These are phyloP conservation scores for Amesomyces nigricolor DNA, from an alignment of 2,329 filamentous ascomycete genomes.

Conservation along the genomic window DNA sequence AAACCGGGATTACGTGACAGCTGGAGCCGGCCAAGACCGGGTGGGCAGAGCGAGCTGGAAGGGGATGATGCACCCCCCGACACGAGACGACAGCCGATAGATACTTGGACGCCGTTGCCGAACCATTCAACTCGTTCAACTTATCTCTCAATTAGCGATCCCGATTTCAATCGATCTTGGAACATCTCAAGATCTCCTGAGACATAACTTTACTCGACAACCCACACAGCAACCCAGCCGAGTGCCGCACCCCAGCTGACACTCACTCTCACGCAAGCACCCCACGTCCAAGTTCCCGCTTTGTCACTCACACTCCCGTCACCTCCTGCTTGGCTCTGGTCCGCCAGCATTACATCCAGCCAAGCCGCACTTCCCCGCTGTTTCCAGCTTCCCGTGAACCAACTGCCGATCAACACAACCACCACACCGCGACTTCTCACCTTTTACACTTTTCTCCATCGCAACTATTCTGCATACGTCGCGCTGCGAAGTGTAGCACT, in stretches of 20 bases:
- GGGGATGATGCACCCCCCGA: slow-evolving; percentile 13
- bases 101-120: slow-evolving; percentile 5
- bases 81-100: slow-evolving; percentile 4
- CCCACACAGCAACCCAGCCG: slow-evolving; percentile 14
- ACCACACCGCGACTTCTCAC: neutral
- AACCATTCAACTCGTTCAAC: slow-evolving; percentile 1
- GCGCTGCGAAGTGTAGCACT: neutral
- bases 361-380: slow-evolving; percentile 7
- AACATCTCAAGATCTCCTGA: neutral
- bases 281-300: neutral
- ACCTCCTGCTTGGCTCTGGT: neutral
- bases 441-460: neutral
- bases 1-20: slow-evolving; percentile 21
- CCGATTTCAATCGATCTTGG: neutral
- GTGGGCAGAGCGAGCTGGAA: slow-evolving; percentile 4
- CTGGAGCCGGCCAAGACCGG: slow-evolving; percentile 13
- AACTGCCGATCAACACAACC: neutral
- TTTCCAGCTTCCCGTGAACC: slow-evolving; percentile 8
- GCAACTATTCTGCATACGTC: neutral
- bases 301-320: neutral
- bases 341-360: neutral
- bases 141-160: slow-evolving; percentile 2
- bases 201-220: slow-evolving; percentile 1
- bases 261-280: neutral
- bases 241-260: slow-evolving; percentile 9